A percentile compares a stretch with the other conserved stretches of the same genome.
phyloP scores from a whole-genome alignment of 257 asterid species.

The Parsonsia alboflavescens region DNA sequence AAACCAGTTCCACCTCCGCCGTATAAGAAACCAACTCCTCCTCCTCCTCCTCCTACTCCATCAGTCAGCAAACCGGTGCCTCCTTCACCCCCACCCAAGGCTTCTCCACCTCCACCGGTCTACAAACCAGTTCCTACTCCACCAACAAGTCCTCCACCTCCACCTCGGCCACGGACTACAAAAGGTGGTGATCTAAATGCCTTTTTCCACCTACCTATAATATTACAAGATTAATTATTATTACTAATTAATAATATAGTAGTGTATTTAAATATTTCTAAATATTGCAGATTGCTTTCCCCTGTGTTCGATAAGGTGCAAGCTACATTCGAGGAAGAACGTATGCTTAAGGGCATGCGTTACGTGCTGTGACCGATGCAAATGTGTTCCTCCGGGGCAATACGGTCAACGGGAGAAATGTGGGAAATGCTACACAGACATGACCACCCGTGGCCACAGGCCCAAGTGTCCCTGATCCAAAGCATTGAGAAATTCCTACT shows the following conservation, averaged over 20 bases:
- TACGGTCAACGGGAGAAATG: slow-evolving; percentile 63
- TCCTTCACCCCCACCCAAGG: slow-evolving; percentile 1
- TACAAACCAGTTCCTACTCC: slow-evolving; percentile 13
- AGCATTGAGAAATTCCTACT: too few relatives aligned
- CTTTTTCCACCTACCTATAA: too few relatives aligned
- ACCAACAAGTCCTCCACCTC: slow-evolving; percentile 26
- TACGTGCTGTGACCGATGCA: slow-evolving; percentile 74
- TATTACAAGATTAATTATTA: background rate
- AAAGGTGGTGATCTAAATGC: slow-evolving; percentile 17
- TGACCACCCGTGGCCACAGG: slow-evolving; percentile 64
- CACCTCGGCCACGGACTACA: slow-evolving; percentile 16
- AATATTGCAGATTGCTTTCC: slow-evolving; percentile 51
- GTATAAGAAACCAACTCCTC: slow-evolving; percentile 8
- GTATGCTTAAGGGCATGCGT: slow-evolving; percentile 63
- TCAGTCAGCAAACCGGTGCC: background rate
- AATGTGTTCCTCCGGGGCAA: slow-evolving; percentile 87
- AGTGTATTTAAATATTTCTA: too few relatives aligned
- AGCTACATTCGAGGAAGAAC: slow-evolving; percentile 44
- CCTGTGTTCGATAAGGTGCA: slow-evolving; percentile 55
- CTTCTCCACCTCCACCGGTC: slow-evolving; percentile 17
- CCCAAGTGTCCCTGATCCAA: slow-evolving; percentile 56
- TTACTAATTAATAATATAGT: too few relatives aligned
- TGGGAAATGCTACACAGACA: slow-evolving; percentile 56
- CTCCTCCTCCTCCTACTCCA: background rate
- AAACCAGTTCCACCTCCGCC: too few relatives aligned